Evolutionary conservation across 257 asterid species (phyloP), one percentile per base, ranked within the genome.

Genomic region (Thymus quinquecostatus): DNA sequence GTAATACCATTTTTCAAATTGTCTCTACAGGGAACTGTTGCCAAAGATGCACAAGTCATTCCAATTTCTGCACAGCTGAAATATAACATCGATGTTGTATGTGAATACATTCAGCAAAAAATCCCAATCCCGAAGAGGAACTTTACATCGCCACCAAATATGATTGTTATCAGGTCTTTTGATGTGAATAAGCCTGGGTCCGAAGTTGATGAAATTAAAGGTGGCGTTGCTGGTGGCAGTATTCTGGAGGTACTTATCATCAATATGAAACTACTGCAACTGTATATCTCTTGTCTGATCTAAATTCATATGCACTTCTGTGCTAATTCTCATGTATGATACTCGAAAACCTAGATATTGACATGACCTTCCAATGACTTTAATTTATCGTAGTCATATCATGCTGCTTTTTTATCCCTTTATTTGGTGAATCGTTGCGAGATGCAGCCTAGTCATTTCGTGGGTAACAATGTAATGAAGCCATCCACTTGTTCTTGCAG

Each of bases 151-250:
- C 95, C 99, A 1, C 99, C 99, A 36, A 95, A 92, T 80, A 92
- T 95, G 99, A 95, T 95, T 62, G 96, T 95, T 27, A 95, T 95
- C 78, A 87, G 99, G 75, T 95, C 99, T 55, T 95, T 95, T 71
- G 99, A 95, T 48, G 99, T 95, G 73, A 95, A 95, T 74, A 95
- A 92, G 80, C 99, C 99, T 69, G 99, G 99, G 11, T 95, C 86
- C 68, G 99, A 95, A 85, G 96, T 95, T 66, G 98, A 95, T 89
- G 97, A 95, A 12, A 90, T 95, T 49, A 84, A 71, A 81, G 99
- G 99, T 77, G 99, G 99, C 53, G 98, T 95, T 79, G 99, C 99
- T 75, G 99, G 99, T 81, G 99, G 99, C 50, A 92, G 98, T 75
- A 95, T 95, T 69, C 86, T 95, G 60, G 88, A 95, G 98, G 99